Base-by-base conservation (phyloP, 2,329 filamentous ascomycete species). In the Phaeosphaeria sp. region DNA sequence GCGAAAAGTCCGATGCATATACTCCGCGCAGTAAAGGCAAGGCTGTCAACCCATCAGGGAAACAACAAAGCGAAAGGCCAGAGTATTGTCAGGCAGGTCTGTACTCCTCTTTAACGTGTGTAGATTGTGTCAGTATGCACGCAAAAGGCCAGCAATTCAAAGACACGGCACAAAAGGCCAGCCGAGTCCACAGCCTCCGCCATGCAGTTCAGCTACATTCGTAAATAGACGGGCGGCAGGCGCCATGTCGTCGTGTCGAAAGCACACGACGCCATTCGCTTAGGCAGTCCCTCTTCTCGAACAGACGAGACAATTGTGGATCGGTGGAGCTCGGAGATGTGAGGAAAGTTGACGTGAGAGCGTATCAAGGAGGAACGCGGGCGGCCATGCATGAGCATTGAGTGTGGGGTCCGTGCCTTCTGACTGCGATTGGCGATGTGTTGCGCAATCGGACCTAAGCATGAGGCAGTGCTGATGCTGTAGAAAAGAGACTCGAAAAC, bases 131-230 rank as follows among this genome's bases (percentile, higher is more conserved):
- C 44, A 20, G 33, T 54, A 53, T 44, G 55, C 49, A 56, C 18
- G 21, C 8, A 9, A 42, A 49, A 59, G 49, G 57, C 55, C 50
- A 67, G 51, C 47, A 52, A 33, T 17, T 33, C n/a, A 61, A 54
- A 57, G 46, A 55, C 54, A 69, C 56, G 55, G 57, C 58, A 61
- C 40, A 50, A 49, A 52, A 59, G 58, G 56, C 57, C 44, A 52
- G 50, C 58, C 56, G 55, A 51, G 24, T 51, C 49, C 49, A 57
- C 47, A 56, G 46, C 54, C 47, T 59, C 50, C 60, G 52, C 59
- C 43, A 57, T 43, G 48, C 55, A 47, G 45, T 49, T 53, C 50
- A 56, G 57, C 61, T 61, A 57, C 53, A 42, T 54, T 61, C 44
- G 27, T 56, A 59, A 43, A 33, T 18, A 9, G 51, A 33, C 21